Base-by-base conservation (phyloP, 306 rosid species). In the Cucurbita argyrosperma region DNA sequence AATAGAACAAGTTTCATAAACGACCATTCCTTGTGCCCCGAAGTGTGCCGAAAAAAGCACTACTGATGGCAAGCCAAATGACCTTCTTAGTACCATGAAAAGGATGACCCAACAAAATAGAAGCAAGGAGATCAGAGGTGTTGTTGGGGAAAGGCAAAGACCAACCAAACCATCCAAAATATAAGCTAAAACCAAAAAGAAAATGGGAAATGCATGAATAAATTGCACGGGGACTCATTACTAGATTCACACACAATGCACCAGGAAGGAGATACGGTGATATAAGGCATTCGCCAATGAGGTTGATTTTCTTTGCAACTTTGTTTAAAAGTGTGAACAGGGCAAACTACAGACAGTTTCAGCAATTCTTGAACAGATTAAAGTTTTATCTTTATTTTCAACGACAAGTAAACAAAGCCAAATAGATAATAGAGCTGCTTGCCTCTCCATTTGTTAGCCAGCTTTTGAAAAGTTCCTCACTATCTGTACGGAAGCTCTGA, bases 361-460 rank as follows among this genome's bases (percentile, higher is more conserved):
- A 71, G 10, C 60, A 6, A 71, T 21, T 43, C 45, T 58, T 43
- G 43, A 45, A 54, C 50, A 37, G 8, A 21, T 19, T 13, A 43
- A 43, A 10, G 68, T 30, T 40, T 21, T 40, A 45, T 42, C 8
- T 43, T 74, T 58, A 6, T 11, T 23, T 76, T 76, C 12, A 66
- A 51, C 57, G 40, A 55, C 61, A 26, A 77, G 26, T 39, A 45
- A 74, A 81, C 75, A 40, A 75, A 56, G 47, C 39, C 55, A 74
- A 6, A 53, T 50, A 66, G 23, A 15, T 21, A 76, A 83, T 40
- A 76, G 35, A 75, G 80, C 38, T 15, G 64, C 96, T 87, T 90
- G 93, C 98, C 96, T 93, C 98, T 84, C 91, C 98, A 82, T 82
- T 89, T 79, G 96, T 93, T 30, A 93, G 90, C 98, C 98, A 93